Percentiles rank a stretch among this genome's conserved stretches.
Conservation (phyloP, 257 asterid genomes). For the Solanum tarapatanum region DNA sequence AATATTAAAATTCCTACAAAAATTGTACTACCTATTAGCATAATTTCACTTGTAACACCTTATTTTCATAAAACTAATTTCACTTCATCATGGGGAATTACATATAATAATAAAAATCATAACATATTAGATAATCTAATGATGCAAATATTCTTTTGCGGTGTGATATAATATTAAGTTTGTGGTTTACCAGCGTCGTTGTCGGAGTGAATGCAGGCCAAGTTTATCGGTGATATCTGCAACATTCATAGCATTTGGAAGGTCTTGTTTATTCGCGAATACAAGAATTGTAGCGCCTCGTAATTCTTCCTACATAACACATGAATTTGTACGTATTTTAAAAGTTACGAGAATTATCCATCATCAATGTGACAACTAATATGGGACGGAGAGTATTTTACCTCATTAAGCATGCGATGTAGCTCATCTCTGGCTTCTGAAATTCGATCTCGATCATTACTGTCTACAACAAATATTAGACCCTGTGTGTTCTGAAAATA, state of each 20-base stretch:
- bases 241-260: constrained; percentile 32
- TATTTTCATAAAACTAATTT: neutral
- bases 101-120: neutral
- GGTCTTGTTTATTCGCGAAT: constrained; percentile 40
- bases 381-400: neutral
- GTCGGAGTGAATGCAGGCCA: constrained; percentile 25
- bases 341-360: neutral
- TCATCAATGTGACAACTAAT: neutral
- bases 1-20: neutral
- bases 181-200: constrained; percentile 24
- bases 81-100: neutral
- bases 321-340: neutral
- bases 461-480: constrained; percentile 40
- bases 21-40: neutral
- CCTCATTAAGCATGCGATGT: constrained; percentile 37
- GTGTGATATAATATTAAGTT: neutral
- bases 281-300: constrained; percentile 26
- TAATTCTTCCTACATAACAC: constrained; percentile 23
- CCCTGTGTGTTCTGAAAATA: constrained; percentile 39
- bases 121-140: neutral
- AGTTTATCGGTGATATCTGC: constrained; percentile 37
- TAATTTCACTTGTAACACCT: neutral
- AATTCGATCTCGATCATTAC: constrained; percentile 30
- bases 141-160: neutral
- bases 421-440: constrained; percentile 40